phyloP scores from a whole-genome alignment of 2,329 filamentous ascomycete species.

The Penicillium rolfsii region DNA sequence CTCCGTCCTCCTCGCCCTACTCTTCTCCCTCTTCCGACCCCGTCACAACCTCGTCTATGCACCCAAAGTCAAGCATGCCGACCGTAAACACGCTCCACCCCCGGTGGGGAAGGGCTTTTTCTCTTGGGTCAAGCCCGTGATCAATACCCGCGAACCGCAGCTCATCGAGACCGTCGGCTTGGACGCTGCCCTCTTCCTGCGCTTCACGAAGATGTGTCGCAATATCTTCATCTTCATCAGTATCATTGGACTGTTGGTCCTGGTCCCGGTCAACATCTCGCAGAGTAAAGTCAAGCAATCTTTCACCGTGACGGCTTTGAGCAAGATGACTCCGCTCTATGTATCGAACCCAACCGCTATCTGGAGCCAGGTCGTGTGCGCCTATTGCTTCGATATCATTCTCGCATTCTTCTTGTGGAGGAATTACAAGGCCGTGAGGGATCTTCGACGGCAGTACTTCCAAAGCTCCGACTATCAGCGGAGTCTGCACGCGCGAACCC shows the following conservation, averaged over 20 bases:
- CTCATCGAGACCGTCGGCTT: constrained; percentile 82
- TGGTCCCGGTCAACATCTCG: constrained; percentile 78
- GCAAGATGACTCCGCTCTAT: constrained; percentile 56
- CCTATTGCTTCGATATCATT: constrained; percentile 71
- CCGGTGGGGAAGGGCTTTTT: constrained; percentile 84
- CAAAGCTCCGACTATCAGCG: constrained; percentile 84
- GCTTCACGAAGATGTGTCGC: constrained; percentile 86
- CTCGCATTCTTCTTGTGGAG: constrained; percentile 83
- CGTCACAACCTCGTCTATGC: constrained; percentile 93
- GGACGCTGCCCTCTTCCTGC: constrained; percentile 88
- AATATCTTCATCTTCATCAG: constrained; percentile 80
- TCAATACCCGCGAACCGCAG: constrained; percentile 75
- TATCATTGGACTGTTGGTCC: constrained; percentile 72
- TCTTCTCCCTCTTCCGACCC: constrained; percentile 87
- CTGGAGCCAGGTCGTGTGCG: constrained; percentile 63
- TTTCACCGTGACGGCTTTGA: constrained; percentile 38
- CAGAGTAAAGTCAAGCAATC: constrained; percentile 46
- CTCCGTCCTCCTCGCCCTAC: constrained; percentile 71
- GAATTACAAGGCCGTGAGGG: constrained; percentile 77
- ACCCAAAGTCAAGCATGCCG: constrained; percentile 88
- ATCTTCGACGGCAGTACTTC: constrained; percentile 77
- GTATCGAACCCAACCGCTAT: constrained; percentile 49
- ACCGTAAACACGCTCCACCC: constrained; percentile 86
- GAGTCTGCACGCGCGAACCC: constrained; percentile 73
- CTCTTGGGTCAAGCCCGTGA: constrained; percentile 80